phyloP scores from a whole-genome alignment of 805 yeast species.

The Wickerhamiella azymoides region DNA sequence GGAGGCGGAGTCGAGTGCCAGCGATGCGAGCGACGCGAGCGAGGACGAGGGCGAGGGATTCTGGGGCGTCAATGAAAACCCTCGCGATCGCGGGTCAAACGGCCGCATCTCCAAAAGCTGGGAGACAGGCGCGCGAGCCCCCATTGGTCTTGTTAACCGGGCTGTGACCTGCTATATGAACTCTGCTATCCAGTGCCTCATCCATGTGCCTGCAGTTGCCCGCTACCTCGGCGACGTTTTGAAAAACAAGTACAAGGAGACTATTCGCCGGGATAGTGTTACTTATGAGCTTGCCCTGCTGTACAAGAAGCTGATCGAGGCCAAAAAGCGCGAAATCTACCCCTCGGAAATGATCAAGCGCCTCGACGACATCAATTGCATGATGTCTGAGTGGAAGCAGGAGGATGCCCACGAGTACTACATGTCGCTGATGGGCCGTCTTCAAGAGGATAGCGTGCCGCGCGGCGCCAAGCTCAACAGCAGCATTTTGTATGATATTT shows the following conservation, averaged over 20 bases:
- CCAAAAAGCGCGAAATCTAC: slow-evolving; percentile 39
- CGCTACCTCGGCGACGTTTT: slow-evolving; percentile 63
- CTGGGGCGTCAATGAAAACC: slow-evolving; percentile 43
- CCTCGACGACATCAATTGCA: slow-evolving; percentile 74
- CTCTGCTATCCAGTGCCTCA: slow-evolving; percentile 80
- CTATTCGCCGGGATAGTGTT: slow-evolving; percentile 18
- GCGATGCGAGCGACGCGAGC: background rate
- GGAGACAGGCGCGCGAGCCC: slow-evolving; percentile 31
- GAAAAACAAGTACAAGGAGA: slow-evolving; percentile 32
- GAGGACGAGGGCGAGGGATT: slow-evolving; percentile 23
- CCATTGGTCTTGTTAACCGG: slow-evolving; percentile 68
- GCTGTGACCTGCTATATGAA: slow-evolving; percentile 97
- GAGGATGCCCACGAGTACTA: slow-evolving; percentile 96
- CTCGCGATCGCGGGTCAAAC: slow-evolving; percentile 52
- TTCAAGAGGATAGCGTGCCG: slow-evolving; percentile 89
- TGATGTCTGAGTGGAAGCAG: slow-evolving; percentile 97
- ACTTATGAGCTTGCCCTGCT: slow-evolving; percentile 23
- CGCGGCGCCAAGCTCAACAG: slow-evolving; percentile 70
- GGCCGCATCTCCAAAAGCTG: slow-evolving; percentile 56
- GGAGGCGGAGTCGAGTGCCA: background rate
- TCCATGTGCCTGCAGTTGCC: slow-evolving; percentile 83
- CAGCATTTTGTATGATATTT: slow-evolving; percentile 78
- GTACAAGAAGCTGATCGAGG: slow-evolving; percentile 16
- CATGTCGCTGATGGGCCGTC: slow-evolving; percentile 75
- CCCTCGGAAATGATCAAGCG: slow-evolving; percentile 62